These are phyloP conservation scores for Paraphoma chrysanthemicola DNA, from an alignment of 2,329 filamentous ascomycete species.

Conservation along the genomic window DNA sequence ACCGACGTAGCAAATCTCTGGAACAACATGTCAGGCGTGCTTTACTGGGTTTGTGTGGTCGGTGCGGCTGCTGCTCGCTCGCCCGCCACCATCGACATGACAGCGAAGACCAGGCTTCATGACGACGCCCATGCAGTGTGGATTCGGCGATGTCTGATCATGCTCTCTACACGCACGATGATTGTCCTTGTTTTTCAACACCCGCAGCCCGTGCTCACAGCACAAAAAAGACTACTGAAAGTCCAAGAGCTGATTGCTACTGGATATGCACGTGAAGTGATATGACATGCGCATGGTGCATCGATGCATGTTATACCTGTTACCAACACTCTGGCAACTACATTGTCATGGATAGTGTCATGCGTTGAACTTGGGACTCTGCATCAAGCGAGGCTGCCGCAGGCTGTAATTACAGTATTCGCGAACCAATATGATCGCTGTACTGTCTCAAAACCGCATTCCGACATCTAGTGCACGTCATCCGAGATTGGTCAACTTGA, in stretches of 20 bases:
- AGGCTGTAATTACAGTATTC: no score
- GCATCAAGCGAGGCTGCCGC: no score
- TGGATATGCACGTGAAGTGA: neutral
- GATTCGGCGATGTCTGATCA: conserved; percentile 36
- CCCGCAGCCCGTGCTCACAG: conserved; percentile 28
- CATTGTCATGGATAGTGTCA: no score
- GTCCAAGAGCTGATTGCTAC: conserved; percentile 36
- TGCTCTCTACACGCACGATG: conserved; percentile 35
- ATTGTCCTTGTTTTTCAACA: conserved; percentile 36
- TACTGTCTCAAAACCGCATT: neutral
- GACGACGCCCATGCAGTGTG: conserved; percentile 26
- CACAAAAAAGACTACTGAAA: conserved; percentile 34
- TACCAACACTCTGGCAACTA: no score
- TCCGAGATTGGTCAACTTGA: no score
- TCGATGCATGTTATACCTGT: neutral
- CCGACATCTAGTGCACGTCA: neutral
- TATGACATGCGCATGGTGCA: neutral
- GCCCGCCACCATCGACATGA: conserved; percentile 15
- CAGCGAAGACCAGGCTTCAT: conserved; percentile 5
- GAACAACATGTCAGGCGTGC: conserved; percentile 41
- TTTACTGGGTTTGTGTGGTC: conserved; percentile 43
- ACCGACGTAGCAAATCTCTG: conserved; percentile 36
- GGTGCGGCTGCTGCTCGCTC: conserved; percentile 39
- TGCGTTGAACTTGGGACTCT: no score
- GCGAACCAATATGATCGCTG: neutral